Evolutionary conservation across 2,329 filamentous ascomycete species (phyloP), one percentile per base, ranked within the genome.

Genomic region (Penicillium sp.): DNA sequence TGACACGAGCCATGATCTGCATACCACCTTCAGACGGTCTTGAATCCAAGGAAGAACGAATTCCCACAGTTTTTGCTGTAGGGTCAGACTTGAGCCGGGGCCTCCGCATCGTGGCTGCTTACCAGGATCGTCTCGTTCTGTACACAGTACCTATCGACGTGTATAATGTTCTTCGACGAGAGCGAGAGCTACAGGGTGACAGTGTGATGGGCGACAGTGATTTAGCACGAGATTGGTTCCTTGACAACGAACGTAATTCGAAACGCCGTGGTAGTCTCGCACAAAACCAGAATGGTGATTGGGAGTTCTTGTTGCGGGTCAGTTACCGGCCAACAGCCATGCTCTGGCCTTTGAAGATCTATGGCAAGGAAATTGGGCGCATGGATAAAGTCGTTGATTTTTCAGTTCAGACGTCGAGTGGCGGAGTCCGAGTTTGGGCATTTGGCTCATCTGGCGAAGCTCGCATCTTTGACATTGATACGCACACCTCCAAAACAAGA

Each of bases 111-210:
- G 80, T 82, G 6, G 85, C 80, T 24, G 81, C 76, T 3, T 88
- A 83, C 66, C 60, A 66, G 12, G 74, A 78, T 35, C 64, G 68
- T 28, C 62, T 89, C 24, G 78, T 85, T 52, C 71, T 88, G 1
- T 89, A 85, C 66, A 84, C 78, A 0, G 72, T 89, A 1, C 84
- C 86, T 0, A 68, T 78, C 0, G 84, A 87, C 66, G 68, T 81
- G 2, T 81, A 84, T 59, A 71, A 74, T 23, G 65, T 72, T 16
- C 66, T 73, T 23, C 63, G 66, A 26, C 69, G 64, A 40, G 71
- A 72, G 47, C 68, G 69, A 11, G 63, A 71, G 45, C 59, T 60
- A 2, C 70, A 72, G 59, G 61, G 60, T 0, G 65, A 69, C 11
- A 63, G 64, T 9, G 62, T 71, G 1, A 71, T 73, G 65, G 71